A percentile compares a stretch with the other conserved stretches of the same genome.
Conservation (phyloP, 2,329 filamentous ascomycete genomes). For the Purpureocillium lavendulum region DNA sequence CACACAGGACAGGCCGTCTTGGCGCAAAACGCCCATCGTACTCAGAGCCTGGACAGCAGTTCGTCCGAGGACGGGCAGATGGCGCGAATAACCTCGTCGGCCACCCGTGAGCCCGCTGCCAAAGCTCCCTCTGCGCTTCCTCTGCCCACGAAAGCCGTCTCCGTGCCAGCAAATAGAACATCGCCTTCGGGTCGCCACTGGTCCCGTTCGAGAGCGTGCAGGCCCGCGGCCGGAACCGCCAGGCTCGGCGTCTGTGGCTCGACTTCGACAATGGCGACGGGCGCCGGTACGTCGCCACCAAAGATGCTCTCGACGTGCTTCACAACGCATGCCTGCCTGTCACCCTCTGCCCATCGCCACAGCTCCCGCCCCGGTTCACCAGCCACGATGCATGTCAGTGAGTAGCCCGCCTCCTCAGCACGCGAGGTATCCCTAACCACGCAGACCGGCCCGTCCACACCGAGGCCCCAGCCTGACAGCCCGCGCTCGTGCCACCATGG, state of each 20-base stretch:
- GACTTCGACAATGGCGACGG: constrained; percentile 5
- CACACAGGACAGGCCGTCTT: too few species aligned
- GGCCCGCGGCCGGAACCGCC: constrained; percentile 6
- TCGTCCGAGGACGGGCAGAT: too few species aligned
- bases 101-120: constrained; percentile 10
- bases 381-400: constrained; percentile 11
- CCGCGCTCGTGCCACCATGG: constrained; percentile 15
- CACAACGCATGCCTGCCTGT: constrained; percentile 6
- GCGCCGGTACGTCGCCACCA: constrained; percentile 5
- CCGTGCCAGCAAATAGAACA: constrained; percentile 13
- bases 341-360: constrained; percentile 5
- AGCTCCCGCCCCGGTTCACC: constrained; percentile 10
- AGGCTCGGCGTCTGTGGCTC: constrained; percentile 6
- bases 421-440: constrained; percentile 9
- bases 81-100: constrained; percentile 7
- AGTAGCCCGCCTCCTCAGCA: constrained; percentile 6
- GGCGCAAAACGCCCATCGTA: too few species aligned
- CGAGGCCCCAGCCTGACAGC: constrained; percentile 9
- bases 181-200: constrained; percentile 11
- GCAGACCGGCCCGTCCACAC: constrained; percentile 7
- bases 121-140: constrained; percentile 14
- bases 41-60: too few species aligned
- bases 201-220: constrained; percentile 7
- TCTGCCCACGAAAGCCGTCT: constrained; percentile 12
- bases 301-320: constrained; percentile 6